Evolutionary conservation across 2,329 filamentous ascomycete species (phyloP), one percentile per base, ranked within the genome.

Genomic region (Lanzia echinophila): DNA sequence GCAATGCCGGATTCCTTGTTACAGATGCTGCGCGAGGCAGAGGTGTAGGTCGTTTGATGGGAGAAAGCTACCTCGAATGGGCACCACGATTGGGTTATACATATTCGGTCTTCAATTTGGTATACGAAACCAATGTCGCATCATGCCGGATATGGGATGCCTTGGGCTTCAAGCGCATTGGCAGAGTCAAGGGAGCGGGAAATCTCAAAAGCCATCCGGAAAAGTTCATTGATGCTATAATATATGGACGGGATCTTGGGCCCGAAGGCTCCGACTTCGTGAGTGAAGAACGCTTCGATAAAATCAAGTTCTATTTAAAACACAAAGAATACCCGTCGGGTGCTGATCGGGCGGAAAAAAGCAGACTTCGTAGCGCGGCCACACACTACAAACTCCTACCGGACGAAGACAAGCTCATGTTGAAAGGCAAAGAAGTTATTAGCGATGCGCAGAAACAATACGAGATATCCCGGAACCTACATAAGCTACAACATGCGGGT

Each of bases 371-470:
- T 64, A 95, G 88, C 71, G 91, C 92, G 46, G 91, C 91, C 39
- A 96, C 90, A 19, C 92, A 97, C 72, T 97, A 97, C 76, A 94
- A 94, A 71, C 83, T 96, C 33, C 72, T 83, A 63, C 44, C 50
- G 19, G 63, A 63, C 3, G 56, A 59, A 11, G 88, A 92, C 68
- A 89, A 88, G 68, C 78, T 97, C 60, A 95, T 96, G 89, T 82
- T 97, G 65, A 96, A 96, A 72, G 92, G 92, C 68, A 97, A 97
- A 72, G 92, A 97, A 73, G 92, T 99, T 56, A 88, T 99, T 58
- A 87, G 88, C 24, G 91, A 96, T 69, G 89, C 90, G 12, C 83
- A 87, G 64, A 82, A 84, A 60, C 94, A 99, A 74, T 95, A 95
- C 69, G 88, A 94, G 56, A 94, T 97, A 63, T 89, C 91, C 12